A percentile compares a stretch with the other conserved stretches of the same genome.
phyloP scores from a whole-genome alignment of 495 filamentous ascomycete species.

The Aspergillus conjunctus region DNA sequence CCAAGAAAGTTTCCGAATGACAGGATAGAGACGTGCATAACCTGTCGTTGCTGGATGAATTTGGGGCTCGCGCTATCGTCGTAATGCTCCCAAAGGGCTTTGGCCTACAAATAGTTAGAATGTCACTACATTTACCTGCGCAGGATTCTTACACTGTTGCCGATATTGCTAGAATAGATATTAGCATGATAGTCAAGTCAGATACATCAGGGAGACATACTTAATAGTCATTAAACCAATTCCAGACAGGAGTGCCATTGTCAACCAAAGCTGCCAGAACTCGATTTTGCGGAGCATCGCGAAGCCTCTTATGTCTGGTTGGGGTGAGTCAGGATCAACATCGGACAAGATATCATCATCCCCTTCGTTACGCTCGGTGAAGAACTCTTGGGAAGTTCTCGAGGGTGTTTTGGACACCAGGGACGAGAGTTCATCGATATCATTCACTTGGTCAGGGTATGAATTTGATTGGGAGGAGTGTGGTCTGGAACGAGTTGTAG shows the following conservation, averaged over 20 bases:
- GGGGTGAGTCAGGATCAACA: conserved; percentile 56
- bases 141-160: conserved; percentile 68
- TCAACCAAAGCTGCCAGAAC: conserved; percentile 86
- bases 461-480: conserved; percentile 43
- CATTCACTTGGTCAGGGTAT: conserved; percentile 33
- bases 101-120: conserved; percentile 44
- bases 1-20: conserved; percentile 84
- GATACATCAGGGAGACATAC: conserved; percentile 55
- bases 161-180: conserved; percentile 73
- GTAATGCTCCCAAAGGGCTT: conserved; percentile 79
- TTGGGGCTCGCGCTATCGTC: conserved; percentile 70
- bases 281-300: conserved; percentile 72
- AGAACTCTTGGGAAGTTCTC: conserved; percentile 36
- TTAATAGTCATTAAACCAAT: conserved; percentile 99
- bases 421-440: conserved; percentile 77
- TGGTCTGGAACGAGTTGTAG: conserved; percentile 36
- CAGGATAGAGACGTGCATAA: conserved; percentile 90
- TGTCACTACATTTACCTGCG: neutral
- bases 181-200: conserved; percentile 36
- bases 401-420: conserved; percentile 68
- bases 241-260: conserved; percentile 86
- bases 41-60: conserved; percentile 81
- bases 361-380: conserved; percentile 20
- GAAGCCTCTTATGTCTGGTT: conserved; percentile 87
- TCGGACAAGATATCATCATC: conserved; percentile 45